Evolutionary conservation across 139 green algal genomes (phyloP), one percentile per base, ranked within the genome.

Genomic region (Tetradesmus obliquus): DNA sequence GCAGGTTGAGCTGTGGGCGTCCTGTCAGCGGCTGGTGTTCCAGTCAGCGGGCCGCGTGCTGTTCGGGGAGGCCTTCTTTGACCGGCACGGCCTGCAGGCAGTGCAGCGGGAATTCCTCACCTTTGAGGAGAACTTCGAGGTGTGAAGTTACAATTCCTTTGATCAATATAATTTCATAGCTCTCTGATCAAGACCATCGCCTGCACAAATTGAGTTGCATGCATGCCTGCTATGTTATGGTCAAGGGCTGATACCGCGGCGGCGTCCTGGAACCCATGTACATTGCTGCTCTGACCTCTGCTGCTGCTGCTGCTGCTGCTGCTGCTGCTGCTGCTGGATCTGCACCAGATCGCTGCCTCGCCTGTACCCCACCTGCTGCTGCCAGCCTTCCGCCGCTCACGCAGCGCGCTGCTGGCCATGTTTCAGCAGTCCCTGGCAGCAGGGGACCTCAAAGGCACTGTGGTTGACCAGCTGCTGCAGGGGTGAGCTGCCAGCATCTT

Each of bases 111-210:
- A 54, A n/a, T 91, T 91, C 55, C 76, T 86, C 6, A 24, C 53
- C 0, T 98, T 98, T 94, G 96, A 98, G 66, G 92, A 74, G 0
- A 87, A 90, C 0, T 98, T 98, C 92, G 96, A 98, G 94, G 94
- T 94, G 55, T 3, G 91, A 3, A 12, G 6, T 5, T 58, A 13
- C 19, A 82, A 32, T 82, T 82, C 60, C 12, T 72, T 72, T 72
- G 60, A 19, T 72, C 32, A 45, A 45, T 45, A 45, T 45, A 45
- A 45, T 45, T 45, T 45, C 32, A 45, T 45, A 45, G 32, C 32
- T 45, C 32, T 45, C 32, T 45, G 32, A 72, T 10, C 60, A 72
- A 72, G 60, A 10, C 60, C 60, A 72, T 13, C 60, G 60, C 10
- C 10, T 10, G 60, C 10, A 72, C 10, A 10, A 72, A 19, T 72